Evolutionary conservation across 768 basidiomycete genomes (phyloP), one percentile per base, ranked within the genome.

Genomic region (Psilocybe azurescens): DNA sequence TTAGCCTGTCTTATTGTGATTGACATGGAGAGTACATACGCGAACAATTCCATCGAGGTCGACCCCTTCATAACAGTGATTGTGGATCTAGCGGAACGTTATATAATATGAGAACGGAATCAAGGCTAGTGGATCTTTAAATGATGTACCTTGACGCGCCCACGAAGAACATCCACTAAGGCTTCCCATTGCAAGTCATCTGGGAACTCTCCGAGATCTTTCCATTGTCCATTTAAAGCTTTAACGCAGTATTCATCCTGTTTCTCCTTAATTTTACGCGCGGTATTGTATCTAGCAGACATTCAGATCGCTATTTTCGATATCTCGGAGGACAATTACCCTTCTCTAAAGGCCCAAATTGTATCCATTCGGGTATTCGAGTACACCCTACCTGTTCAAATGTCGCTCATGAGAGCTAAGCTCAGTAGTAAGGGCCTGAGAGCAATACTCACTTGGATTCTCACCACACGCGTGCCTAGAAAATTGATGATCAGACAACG

Each of bases 181-280:
- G 89, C 85, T 69, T 91, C 90, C 87, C 87, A 89, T 66, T 91
- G 85, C 24, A 93, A 76, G 50, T 87, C 81, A 59, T 89, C 81
- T 0, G 91, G 90, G 73, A 88, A 90, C 3, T 75, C 80, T 46
- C 78, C 83, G 36, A 87, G 73, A 14, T 74, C 77, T 1, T 73
- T 65, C 85, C 84, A 86, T 48, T 83, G 64, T 0, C 85, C 84
- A 0, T 73, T 62, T 2, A 78, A 63, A 1, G 82, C 88, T 59
- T 83, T 81, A 2, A 67, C 70, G 67, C 89, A 91, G 67, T 81
- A 91, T 8, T 72, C 77, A 72, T 93, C 89, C 70, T 91, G 93
- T 38, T 80, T 75, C 39, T 80, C 74, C 65, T 87, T 89, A 55
- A 92, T 74, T 65, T 84, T 75, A 5, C 83, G 79, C 3, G 90